phyloP scores from a whole-genome alignment of 768 basidiomycete genomes.

The Ramaria rubella region DNA sequence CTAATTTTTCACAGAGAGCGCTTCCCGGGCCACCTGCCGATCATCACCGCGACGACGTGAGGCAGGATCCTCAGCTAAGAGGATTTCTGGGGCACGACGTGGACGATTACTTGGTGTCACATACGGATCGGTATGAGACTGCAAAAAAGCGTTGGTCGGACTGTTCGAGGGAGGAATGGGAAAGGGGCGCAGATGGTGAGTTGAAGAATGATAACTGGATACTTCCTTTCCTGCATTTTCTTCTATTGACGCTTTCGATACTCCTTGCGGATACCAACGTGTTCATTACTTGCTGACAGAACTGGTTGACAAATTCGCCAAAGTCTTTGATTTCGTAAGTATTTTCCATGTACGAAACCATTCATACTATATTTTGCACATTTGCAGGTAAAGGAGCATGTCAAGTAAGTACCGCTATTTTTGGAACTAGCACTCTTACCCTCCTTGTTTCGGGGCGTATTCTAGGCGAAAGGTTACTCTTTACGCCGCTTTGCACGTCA shows the following conservation, averaged over 20 bases:
- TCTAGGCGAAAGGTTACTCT: slow-evolving; percentile 41
- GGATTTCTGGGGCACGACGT: slow-evolving; percentile 37
- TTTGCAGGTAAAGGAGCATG: slow-evolving; percentile 38
- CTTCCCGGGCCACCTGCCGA: no score
- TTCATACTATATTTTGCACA: background rate
- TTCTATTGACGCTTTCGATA: no score
- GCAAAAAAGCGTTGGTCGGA: slow-evolving; percentile 42
- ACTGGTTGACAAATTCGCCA: slow-evolving; percentile 34
- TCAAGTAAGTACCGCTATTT: slow-evolving; percentile 42
- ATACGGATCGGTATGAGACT: slow-evolving; percentile 39
- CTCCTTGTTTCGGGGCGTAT: background rate
- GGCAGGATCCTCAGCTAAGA: background rate
- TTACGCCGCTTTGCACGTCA: slow-evolving; percentile 37
- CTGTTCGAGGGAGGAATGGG: slow-evolving; percentile 49
- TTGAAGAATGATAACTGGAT: no score
- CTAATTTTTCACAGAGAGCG: background rate
- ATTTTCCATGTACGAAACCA: background rate
- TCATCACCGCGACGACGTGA: background rate
- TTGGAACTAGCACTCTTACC: background rate
- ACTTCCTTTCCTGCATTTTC: background rate
- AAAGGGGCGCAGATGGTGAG: slow-evolving; percentile 46
- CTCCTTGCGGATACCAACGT: no score
- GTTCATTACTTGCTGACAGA: slow-evolving; percentile 26
- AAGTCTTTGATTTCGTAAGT: slow-evolving; percentile 47
- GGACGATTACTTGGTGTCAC: slow-evolving; percentile 35